Conservation (phyloP, 257 asterid genomes). For the Thymus mandschuricus region DNA sequence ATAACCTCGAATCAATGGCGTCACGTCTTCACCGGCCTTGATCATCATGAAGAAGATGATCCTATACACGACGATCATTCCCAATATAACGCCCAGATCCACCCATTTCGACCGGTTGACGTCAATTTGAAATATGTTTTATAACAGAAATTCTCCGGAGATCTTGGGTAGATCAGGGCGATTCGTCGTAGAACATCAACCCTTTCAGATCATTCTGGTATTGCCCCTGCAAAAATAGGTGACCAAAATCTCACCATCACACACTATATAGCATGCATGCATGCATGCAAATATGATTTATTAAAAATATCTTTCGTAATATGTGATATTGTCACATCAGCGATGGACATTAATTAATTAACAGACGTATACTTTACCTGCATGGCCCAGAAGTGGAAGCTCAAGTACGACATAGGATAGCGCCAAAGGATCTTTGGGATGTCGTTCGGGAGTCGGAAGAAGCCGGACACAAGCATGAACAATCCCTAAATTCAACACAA, state of each 20-base stretch:
- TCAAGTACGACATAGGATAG: conserved; percentile 88
- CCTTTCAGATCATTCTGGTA: conserved; percentile 89
- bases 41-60: conserved; percentile 80
- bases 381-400: conserved; percentile 95
- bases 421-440: conserved; percentile 95
- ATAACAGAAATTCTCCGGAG: conserved; percentile 80
- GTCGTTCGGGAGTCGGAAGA: conserved; percentile 91
- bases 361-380: conserved; percentile 52
- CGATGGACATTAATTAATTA: too few relatives aligned
- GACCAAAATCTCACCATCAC: too few relatives aligned
- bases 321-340: too few relatives aligned
- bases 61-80: conserved; percentile 80
- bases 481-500: conserved; percentile 55
- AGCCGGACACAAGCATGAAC: conserved; percentile 91
- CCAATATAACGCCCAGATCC: conserved; percentile 68
- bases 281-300: too few relatives aligned
- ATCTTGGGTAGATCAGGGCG: conserved; percentile 71
- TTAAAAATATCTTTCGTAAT: too few relatives aligned
- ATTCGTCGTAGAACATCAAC: conserved; percentile 63
- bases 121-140: conserved; percentile 75
- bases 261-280: too few relatives aligned
- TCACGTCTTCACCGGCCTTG: conserved; percentile 79
- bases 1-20: conserved; percentile 82
- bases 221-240: conserved; percentile 55
- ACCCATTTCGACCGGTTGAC: conserved; percentile 76